Percentiles rank a stretch among this genome's conserved stretches.
These are phyloP conservation scores for Penicillium manginii DNA, from an alignment of 495 filamentous ascomycete species.

Conservation along the genomic window DNA sequence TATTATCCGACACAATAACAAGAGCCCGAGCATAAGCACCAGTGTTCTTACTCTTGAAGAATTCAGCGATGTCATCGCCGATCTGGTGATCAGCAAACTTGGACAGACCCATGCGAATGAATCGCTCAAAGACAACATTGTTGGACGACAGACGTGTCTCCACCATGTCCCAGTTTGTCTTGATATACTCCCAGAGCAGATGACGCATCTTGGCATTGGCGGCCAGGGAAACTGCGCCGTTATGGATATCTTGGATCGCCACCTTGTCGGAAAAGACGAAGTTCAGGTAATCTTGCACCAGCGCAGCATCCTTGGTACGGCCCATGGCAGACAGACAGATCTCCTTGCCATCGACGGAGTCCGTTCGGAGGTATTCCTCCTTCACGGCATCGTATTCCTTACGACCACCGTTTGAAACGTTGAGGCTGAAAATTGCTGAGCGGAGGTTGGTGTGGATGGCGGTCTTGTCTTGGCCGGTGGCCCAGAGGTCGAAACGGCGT, in stretches of 20 bases:
- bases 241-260: conserved; percentile 83
- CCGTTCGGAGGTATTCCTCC: conserved; percentile 78
- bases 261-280: conserved; percentile 81
- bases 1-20: conserved; percentile 77
- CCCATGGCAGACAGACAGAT: conserved; percentile 78
- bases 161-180: conserved; percentile 74
- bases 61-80: conserved; percentile 76
- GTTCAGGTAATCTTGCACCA: conserved; percentile 71
- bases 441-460: conserved; percentile 83
- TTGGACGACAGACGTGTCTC: conserved; percentile 72
- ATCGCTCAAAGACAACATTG: conserved; percentile 84
- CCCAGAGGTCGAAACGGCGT: conserved; percentile 75
- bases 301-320: conserved; percentile 65
- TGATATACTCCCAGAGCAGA: conserved; percentile 81
- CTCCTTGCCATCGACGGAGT: conserved; percentile 87
- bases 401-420: conserved; percentile 68
- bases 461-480: conserved; percentile 61
- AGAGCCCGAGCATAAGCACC: conserved; percentile 79
- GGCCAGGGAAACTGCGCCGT: conserved; percentile 70
- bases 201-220: conserved; percentile 69
- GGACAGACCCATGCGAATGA: conserved; percentile 73
- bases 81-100: conserved; percentile 73
- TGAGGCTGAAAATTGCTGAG: conserved; percentile 75
- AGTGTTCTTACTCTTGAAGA: conserved; percentile 84
- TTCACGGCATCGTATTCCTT: conserved; percentile 74